Conservation (phyloP, 768 basidiomycete species). For the Xerocomellus chrysenteron region DNA sequence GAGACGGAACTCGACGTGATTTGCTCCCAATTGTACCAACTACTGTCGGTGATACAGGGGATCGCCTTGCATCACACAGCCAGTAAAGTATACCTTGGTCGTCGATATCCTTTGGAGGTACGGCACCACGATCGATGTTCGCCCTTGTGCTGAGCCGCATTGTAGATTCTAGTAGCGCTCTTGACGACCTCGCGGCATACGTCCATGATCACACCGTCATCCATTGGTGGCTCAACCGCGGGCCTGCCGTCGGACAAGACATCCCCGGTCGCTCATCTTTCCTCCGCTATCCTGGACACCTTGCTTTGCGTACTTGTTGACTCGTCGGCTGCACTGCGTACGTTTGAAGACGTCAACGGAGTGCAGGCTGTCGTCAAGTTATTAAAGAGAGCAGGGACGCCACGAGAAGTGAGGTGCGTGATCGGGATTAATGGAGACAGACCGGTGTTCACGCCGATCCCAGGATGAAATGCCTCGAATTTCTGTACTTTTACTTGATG, state of each 20-base stretch:
- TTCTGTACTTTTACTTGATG: slow-evolving; percentile 91
- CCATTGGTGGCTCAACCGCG: neutral
- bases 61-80: slow-evolving; percentile 63
- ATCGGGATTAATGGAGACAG: slow-evolving; percentile 46
- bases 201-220: slow-evolving; percentile 28
- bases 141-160: slow-evolving; percentile 5
- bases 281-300: slow-evolving; percentile 78
- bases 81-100: slow-evolving; percentile 70
- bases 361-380: slow-evolving; percentile 84
- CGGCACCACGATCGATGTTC: neutral
- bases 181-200: slow-evolving; percentile 71
- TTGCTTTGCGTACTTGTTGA: slow-evolving; percentile 89
- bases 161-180: slow-evolving; percentile 68
- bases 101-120: slow-evolving; percentile 69
- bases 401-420: slow-evolving; percentile 81
- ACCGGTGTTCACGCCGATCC: slow-evolving; percentile 1
- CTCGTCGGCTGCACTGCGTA: slow-evolving; percentile 67
- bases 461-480: slow-evolving; percentile 96
- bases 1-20: slow-evolving; percentile 49
- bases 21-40: slow-evolving; percentile 52
- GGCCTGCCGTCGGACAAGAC: slow-evolving; percentile 23
- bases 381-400: slow-evolving; percentile 80
- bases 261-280: slow-evolving; percentile 44
- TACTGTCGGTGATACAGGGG: slow-evolving; percentile 76
- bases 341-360: slow-evolving; percentile 76